Conservation (phyloP, 495 filamentous ascomycete species). For the Penicillium crystallinum region DNA sequence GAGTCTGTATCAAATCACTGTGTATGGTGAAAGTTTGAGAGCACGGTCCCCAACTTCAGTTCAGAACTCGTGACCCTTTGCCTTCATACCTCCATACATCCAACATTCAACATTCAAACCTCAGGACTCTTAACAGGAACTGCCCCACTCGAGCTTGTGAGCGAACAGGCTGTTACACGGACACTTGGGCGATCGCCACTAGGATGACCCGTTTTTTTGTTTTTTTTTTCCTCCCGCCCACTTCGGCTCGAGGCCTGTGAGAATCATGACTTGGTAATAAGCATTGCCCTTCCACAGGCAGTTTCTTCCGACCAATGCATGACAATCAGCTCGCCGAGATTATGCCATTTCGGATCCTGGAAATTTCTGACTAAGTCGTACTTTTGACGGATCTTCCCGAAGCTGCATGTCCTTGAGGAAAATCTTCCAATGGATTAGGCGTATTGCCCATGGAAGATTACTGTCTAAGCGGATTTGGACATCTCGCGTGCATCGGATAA, state of each 20-base stretch:
- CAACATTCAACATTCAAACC: too few relatives aligned
- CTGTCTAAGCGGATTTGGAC: too few relatives aligned
- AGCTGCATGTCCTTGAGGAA: background rate
- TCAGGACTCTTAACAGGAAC: too few relatives aligned
- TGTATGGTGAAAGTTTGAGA: too few relatives aligned
- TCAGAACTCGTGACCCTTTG: too few relatives aligned
- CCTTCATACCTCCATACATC: too few relatives aligned
- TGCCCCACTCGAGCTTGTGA: conserved; percentile 8
- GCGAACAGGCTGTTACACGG: conserved; percentile 12
- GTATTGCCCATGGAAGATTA: too few relatives aligned
- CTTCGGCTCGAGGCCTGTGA: background rate
- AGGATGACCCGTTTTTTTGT: conserved; percentile 28
- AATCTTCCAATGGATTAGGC: too few relatives aligned
- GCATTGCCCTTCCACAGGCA: background rate
- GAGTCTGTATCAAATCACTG: too few relatives aligned
- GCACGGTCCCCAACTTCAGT: too few relatives aligned
- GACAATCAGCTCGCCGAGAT: background rate
- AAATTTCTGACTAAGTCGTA: background rate
- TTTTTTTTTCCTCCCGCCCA: too few relatives aligned
- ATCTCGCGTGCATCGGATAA: too few relatives aligned
- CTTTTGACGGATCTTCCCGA: background rate
- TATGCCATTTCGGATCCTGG: background rate
- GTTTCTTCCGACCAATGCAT: background rate
- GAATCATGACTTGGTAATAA: background rate
- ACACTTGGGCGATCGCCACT: conserved; percentile 32